Base-by-base conservation (phyloP, 2,329 filamentous ascomycete species). In the Conoideocrella luteorostrata region DNA sequence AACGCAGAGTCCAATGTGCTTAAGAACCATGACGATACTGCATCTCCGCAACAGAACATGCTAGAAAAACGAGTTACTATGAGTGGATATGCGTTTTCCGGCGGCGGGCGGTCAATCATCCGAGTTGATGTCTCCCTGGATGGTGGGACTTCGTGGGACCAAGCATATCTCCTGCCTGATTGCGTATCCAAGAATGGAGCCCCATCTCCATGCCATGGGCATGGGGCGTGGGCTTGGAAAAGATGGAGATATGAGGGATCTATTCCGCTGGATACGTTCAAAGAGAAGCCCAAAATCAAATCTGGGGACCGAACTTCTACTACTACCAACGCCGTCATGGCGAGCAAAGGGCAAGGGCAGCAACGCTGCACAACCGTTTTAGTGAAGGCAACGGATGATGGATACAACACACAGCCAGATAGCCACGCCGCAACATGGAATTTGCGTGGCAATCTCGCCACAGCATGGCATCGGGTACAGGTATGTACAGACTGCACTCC, bases 81-180 rank as follows among this genome's bases (percentile, higher is more conserved):
- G 4, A 68, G 72, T 40, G 82, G 82, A 1, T 86, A 84, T 56
- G 82, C 82, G 2, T 84, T 82, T 55, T 81, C 79, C 1, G 82
- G 82, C 22, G 82, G 82, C 35, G 82, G 82, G 2, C 72, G 78
- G 24, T 71, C 71, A 56, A 80, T 85, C 49, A 71, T 81, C 36
- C 75, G 82, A n/a, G 81, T 86, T 3, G 82, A 86, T 50, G 66
- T 85, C 24, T 80, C 75, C 46, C 64, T 80, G 23, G 81, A 86
- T 54, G 77, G 75, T 20, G 82, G 82, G 30, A 67, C 65, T 44
- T 77, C 72, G 2, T 86, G 82, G 82, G 71, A 76, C 43, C 79
- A 84, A 53, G 82, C 82, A 7, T 61, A 70, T 41, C 68, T 84
- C 20, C 57, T 81, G 2, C 69, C 75, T 41, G 75, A 79, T 52